Evolutionary conservation across 345 rosid species (phyloP), one percentile per base, ranked within the genome.

Genomic region (Acer negundo): DNA sequence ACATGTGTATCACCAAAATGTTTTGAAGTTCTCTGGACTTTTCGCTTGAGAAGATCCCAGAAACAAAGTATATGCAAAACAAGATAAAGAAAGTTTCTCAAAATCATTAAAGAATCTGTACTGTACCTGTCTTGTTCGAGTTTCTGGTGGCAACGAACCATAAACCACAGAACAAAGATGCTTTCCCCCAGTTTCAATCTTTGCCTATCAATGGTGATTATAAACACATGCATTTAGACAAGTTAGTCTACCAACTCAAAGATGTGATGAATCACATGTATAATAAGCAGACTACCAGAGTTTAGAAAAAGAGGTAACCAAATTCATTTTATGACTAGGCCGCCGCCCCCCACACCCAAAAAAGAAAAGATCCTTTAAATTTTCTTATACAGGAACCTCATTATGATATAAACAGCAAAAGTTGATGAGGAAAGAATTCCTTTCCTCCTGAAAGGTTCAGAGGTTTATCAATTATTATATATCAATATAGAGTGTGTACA

Each of bases 131-230:
- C 93, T 85, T 71, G 98, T 93, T 80, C 96, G 94, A 80, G 98
- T 95, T 85, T 90, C 94, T 23, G 96, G 93, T 78, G 97, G 98
- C 82, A 95, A 80, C 62, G 97, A 95, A 73, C 98, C 98, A 78
- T 95, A 95, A 75, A 95, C 99, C 69, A 95, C 92, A 79, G 99
- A 93, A 80, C 99, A 95, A 64, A 88, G 94, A 87, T 88, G 96
- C 76, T 87, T 91, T 62, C 93, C 94, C 19, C 70, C 77, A 38
- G 38, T 79, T 83, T 95, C 93, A 81, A 95, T 89, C 74, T 28
- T 69, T 89, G 85, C 90, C 97, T 95, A 78, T 24, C 8, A 38
- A 70, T 75, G 74, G 20, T 26, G 51, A 75, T 38, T 13, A 59
- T 58, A 78, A 26, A 61, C 46, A 73, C 35, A 64, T 19, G 19